Percentiles rank a stretch among this genome's conserved stretches.
These are phyloP conservation scores for Sugiyamaella grinbergsii DNA, from an alignment of 1,139 yeast genomes.

Conservation along the genomic window DNA sequence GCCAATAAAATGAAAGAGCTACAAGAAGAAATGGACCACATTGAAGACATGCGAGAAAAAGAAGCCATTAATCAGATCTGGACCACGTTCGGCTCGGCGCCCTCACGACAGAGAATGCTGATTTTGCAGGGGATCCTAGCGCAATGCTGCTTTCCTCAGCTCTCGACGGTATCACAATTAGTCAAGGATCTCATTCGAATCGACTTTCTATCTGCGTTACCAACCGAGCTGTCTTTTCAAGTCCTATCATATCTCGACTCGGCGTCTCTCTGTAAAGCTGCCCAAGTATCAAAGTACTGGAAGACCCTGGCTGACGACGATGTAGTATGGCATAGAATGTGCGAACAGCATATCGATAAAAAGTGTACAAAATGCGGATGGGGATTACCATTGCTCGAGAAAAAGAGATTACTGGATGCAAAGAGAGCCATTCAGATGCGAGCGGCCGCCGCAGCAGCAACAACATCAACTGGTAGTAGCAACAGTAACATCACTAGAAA, in stretches of 20 bases:
- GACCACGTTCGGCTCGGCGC: slow-evolving; percentile 77
- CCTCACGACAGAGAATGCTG: slow-evolving; percentile 64
- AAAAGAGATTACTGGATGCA: slow-evolving; percentile 42
- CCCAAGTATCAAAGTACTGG: slow-evolving; percentile 89
- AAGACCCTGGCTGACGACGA: slow-evolving; percentile 90
- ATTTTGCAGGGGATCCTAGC: slow-evolving; percentile 81
- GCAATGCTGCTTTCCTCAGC: slow-evolving; percentile 94
- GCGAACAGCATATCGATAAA: slow-evolving; percentile 95
- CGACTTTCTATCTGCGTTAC: slow-evolving; percentile 83
- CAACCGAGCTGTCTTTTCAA: slow-evolving; percentile 81
- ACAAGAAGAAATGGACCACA: slow-evolving; percentile 49
- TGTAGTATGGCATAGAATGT: slow-evolving; percentile 96
- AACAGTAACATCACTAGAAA: no score
- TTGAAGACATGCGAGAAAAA: slow-evolving; percentile 63
- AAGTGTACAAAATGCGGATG: slow-evolving; percentile 98
- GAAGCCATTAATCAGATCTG: slow-evolving; percentile 74
- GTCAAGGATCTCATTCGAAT: slow-evolving; percentile 78
- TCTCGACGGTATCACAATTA: slow-evolving; percentile 79
- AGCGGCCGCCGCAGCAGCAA: slow-evolving; percentile 19
- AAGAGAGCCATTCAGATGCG: slow-evolving; percentile 40
- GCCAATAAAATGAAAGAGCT: slow-evolving; percentile 63
- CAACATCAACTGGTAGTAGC: no score
- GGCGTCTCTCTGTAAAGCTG: slow-evolving; percentile 86
- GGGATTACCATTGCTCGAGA: slow-evolving; percentile 86
- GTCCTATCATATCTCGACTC: slow-evolving; percentile 89